These are phyloP conservation scores for Leavenworthia alabamica DNA, from an alignment of 345 rosid genomes.

Conservation along the genomic window DNA sequence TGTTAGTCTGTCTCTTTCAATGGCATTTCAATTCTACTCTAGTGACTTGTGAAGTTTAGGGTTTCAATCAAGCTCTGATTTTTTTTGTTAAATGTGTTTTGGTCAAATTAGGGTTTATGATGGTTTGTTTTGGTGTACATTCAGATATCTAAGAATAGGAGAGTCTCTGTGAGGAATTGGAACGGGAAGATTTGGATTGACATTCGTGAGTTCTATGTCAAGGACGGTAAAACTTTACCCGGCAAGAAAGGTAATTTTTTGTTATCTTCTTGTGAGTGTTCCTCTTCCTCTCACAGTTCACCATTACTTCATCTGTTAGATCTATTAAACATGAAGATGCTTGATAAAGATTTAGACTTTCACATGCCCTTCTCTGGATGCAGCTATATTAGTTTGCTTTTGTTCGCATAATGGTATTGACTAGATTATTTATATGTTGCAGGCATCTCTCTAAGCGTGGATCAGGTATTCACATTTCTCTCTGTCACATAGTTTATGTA, in stretches of 20 bases:
- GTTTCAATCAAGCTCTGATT: conserved; percentile 4
- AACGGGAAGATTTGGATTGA: conserved; percentile 72
- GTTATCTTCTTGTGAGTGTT: not conserved
- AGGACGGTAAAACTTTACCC: conserved; percentile 75
- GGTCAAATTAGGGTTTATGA: conserved; percentile 4
- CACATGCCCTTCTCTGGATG: not conserved
- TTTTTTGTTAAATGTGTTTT: not conserved
- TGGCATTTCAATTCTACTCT: not conserved
- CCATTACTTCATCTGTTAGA: not conserved
- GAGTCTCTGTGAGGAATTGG: conserved; percentile 82
- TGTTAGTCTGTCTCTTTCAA: conserved; percentile 22
- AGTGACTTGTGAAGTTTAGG: not conserved
- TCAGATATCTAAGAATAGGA: conserved; percentile 80
- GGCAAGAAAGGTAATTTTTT: conserved; percentile 68
- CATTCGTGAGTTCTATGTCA: conserved; percentile 83
- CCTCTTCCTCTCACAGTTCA: not conserved
- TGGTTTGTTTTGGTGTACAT: not conserved
- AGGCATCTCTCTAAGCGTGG: conserved; percentile 77
- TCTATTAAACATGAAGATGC: not conserved
- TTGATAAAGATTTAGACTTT: not conserved
- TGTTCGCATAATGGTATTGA: not conserved
- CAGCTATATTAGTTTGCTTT: not conserved
- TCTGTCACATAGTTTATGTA: not conserved
- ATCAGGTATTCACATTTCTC: conserved; percentile 51
- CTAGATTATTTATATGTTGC: conserved; percentile 18